These are phyloP conservation scores for Pistacia vera DNA, from an alignment of 345 rosid genomes.

Conservation along the genomic window DNA sequence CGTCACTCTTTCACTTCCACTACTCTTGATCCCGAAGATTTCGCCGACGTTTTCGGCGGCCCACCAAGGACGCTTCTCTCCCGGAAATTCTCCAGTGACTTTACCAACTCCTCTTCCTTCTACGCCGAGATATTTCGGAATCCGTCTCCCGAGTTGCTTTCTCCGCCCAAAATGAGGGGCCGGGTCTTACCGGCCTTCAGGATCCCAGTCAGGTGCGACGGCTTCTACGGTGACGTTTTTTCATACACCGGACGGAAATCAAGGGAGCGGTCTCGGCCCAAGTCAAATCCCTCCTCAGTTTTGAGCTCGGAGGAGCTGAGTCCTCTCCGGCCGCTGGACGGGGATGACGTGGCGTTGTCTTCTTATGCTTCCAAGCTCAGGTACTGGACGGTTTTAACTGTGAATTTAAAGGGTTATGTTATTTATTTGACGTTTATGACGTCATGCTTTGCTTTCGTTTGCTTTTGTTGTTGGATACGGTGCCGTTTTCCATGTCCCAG, in stretches of 20 bases:
- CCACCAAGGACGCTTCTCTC: conserved; percentile 74
- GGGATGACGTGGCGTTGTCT: conserved; percentile 68
- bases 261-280: conserved; percentile 57
- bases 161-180: conserved; percentile 43
- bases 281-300: conserved; percentile 76
- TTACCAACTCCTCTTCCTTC: conserved; percentile 36
- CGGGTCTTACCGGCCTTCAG: conserved; percentile 64
- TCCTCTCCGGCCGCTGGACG: conserved; percentile 59
- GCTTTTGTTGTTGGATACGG: no score
- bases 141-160: conserved; percentile 31
- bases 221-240: conserved; percentile 70
- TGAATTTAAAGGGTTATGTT: neutral
- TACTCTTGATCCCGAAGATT: conserved; percentile 52
- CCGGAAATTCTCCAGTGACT: conserved; percentile 66
- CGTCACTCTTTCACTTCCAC: conserved; percentile 30
- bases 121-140: conserved; percentile 70
- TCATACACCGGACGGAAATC: conserved; percentile 45
- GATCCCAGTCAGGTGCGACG: conserved; percentile 57
- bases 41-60: conserved; percentile 91
- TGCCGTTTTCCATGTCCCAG: no score
- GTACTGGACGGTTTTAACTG: conserved; percentile 28
- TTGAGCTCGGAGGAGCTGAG: conserved; percentile 81
- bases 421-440: conserved; percentile 12
- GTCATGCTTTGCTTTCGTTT: neutral
- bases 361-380: conserved; percentile 88